Base-by-base conservation (phyloP, 352 stramenopile species). In the Pilasporangium apinafurcum region DNA sequence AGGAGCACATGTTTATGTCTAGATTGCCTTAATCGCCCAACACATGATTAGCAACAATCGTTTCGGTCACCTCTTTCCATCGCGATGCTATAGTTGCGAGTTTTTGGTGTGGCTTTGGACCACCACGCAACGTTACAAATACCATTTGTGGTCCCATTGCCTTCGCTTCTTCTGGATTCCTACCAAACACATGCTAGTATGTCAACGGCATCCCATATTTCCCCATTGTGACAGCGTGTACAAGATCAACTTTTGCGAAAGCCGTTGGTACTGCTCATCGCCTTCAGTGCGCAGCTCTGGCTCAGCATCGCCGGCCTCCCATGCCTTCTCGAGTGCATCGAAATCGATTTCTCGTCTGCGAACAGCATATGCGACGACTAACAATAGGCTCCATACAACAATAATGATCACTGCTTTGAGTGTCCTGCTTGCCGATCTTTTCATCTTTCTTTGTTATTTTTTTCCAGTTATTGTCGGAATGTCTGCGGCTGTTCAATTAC, bases 131-230 rank as follows among this genome's bases (percentile, higher is more conserved):
- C 30, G 70, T 86, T 44, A 88, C 75, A 37, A 91, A 91, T 6
- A 91, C 56, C 78, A 91, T 90, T 36, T 90, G 78, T 8, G 78
- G 75, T 5, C 75, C 75, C n/a, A 82, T 35, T 3, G 49, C 39
- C 43, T 81, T 82, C 25, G 69, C 68, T 24, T 79, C 60, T 3
- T 46, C 48, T 6, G 62, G 49, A 21, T 44, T 64, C 27, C 68
- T 87, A 36, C 9, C 6, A 27, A 18, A 41, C 7, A 37, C n/a
- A 27, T 18, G 9, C 6, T 9, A 37, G 13, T 17, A 29, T 8
- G 13, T 25, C 16, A 45, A 9, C 18, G 24, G 16, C 8, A 27
- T 49, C 25, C 16, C 33, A 31, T 8, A 35, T 20, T 29, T 17
- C 30, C 14, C 17, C 48, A 16, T 31, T 8, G 6, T 18, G 33